Percentiles rank a stretch among this genome's conserved stretches.
Evolutionary conservation across 495 filamentous ascomycete species (phyloP).

Genomic region (Bryoglossum gracile): DNA sequence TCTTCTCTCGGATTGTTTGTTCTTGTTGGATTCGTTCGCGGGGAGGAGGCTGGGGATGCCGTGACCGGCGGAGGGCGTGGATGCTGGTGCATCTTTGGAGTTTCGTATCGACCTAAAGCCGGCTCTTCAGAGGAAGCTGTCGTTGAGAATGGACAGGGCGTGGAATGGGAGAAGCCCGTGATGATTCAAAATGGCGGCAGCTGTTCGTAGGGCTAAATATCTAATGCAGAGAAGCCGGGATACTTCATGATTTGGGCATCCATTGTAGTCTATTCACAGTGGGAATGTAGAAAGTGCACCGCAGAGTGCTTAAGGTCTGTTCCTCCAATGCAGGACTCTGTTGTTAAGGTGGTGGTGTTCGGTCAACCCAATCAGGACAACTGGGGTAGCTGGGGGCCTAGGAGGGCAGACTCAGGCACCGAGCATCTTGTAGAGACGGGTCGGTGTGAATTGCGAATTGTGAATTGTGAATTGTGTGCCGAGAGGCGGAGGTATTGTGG

Average conservation of each 20-base stretch:
- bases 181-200: slow-evolving; percentile 10
- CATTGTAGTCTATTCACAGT: slow-evolving; percentile 20
- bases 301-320: too few species aligned
- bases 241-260: slow-evolving; percentile 26
- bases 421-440: slow-evolving; percentile 9
- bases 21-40: slow-evolving; percentile 58
- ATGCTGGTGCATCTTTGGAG: slow-evolving; percentile 71
- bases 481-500: slow-evolving; percentile 10
- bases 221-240: slow-evolving; percentile 13
- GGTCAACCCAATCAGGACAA: slow-evolving; percentile 19
- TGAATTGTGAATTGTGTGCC: not conserved
- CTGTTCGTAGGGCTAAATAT: slow-evolving; percentile 18
- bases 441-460: not conserved
- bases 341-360: not conserved
- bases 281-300: too few species aligned
- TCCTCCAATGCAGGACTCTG: too few species aligned
- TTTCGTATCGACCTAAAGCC: not conserved
- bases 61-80: slow-evolving; percentile 61
- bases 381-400: slow-evolving; percentile 14
- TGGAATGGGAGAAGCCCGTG: slow-evolving; percentile 5
- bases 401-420: slow-evolving; percentile 18
- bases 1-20: slow-evolving; percentile 67
- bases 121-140: too few species aligned
- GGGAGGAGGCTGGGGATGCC: slow-evolving; percentile 58
- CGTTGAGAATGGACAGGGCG: too few species aligned